Evolutionary conservation across 2,329 filamentous ascomycete genomes (phyloP), one percentile per base, ranked within the genome.

Genomic region (Cryphonectria naterciae): DNA sequence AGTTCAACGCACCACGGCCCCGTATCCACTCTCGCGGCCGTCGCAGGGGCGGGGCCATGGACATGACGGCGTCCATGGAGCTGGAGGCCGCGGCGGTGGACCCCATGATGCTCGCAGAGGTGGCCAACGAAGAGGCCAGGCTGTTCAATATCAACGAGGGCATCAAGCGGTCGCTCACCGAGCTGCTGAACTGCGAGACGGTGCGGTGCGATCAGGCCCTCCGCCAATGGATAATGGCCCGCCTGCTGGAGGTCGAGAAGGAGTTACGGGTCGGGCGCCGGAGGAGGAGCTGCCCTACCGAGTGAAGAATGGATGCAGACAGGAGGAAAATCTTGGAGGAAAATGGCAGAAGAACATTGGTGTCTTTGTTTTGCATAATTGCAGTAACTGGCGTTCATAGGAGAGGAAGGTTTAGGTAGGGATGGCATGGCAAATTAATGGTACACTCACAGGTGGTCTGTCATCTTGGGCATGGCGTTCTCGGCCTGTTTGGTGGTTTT

Each of bases 91-190:
- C 82, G 35, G 83, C 85, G 43, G 76, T 82, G 32, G 84, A 87
- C 75, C 85, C 85, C 75, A 80, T 83, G 68, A 83, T 83, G 8
- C 77, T 86, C 32, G 80, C 80, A 72, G 84, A 85, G 75, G 83
- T 88, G 73, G 85, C 83, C 0, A 80, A 80, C 25, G 85, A 87
- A 76, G 86, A 88, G 76, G 83, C 85, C 74, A 85, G 83, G 72
- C 82, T 89, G 15, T 87, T 82, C 66, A 82, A 85, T 73, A 85
- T 89, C 78, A 88, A 88, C 78, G 87, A 89, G 78, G 84, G 85
- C 75, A 87, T 90, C 80, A 90, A 90, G 80, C 84, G 87, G 43
- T 85, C 87, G 2, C 77, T 90, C 74, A 90, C 87, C 7, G 87
- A 89, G 77, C 83, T 90, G 19, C 84, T 90, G 75, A 90, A 89